phyloP scores from a whole-genome alignment of 495 filamentous ascomycete species.

The Penicillium cataractarum region DNA sequence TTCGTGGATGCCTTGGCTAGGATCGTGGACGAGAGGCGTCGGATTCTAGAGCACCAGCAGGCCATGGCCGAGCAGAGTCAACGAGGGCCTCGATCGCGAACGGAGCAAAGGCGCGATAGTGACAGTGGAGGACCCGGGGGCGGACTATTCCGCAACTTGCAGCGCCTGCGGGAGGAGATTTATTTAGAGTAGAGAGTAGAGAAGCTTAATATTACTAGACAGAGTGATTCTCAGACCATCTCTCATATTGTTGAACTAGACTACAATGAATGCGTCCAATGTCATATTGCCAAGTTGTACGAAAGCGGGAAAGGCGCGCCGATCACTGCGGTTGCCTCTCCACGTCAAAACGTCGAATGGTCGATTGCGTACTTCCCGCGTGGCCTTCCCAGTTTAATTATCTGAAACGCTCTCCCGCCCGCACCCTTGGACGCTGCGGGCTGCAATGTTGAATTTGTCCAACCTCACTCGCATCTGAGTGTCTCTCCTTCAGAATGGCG shows the following conservation, averaged over 20 bases:
- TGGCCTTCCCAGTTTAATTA: constrained; percentile 15
- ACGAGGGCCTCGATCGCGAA: constrained; percentile 26
- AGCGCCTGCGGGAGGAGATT: constrained; percentile 76
- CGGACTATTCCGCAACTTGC: constrained; percentile 78
- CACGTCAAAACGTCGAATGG: constrained; percentile 4
- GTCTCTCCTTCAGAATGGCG: constrained; percentile 32
- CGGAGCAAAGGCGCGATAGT: constrained; percentile 36
- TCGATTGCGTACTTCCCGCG: constrained; percentile 32
- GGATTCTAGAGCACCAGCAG: constrained; percentile 57
- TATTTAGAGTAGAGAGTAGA: constrained; percentile 53
- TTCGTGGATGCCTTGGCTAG: constrained; percentile 79
- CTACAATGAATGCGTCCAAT: neutral
- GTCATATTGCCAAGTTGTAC: neutral
- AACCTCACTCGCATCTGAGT: constrained; percentile 7
- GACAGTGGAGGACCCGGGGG: constrained; percentile 60
- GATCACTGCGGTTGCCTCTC: constrained; percentile 22
- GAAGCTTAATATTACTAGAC: neutral
- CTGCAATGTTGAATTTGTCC: constrained; percentile 16
- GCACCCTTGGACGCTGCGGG: neutral
- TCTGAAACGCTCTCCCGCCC: constrained; percentile 9
- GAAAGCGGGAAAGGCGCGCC: constrained; percentile 19
- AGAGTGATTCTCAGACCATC: neutral
- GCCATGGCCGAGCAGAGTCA: constrained; percentile 47
- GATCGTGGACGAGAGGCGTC: constrained; percentile 59
- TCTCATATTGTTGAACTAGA: neutral